These are phyloP conservation scores for Salicornia ramosissima DNA, from an alignment of 148 eudicot genomes.

Conservation along the genomic window DNA sequence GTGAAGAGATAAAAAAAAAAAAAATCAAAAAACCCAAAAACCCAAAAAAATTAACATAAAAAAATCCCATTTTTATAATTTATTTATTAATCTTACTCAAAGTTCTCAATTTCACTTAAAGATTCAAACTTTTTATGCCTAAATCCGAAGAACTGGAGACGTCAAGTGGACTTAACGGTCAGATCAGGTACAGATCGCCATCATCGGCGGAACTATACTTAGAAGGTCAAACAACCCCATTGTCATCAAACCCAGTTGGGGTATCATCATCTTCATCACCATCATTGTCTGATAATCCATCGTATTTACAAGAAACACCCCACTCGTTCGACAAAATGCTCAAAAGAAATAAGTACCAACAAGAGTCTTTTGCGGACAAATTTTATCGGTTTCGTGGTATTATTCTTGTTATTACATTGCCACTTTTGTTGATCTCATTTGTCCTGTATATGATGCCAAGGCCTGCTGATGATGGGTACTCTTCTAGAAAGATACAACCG, in stretches of 20 bases:
- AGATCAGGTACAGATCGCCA: slow-evolving; percentile 90
- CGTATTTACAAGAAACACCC: slow-evolving; percentile 20
- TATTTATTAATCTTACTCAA: background rate
- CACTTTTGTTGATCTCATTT: slow-evolving; percentile 49
- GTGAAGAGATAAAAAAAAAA: slow-evolving; percentile 13
- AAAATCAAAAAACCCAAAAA: slow-evolving; percentile 7
- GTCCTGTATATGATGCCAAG: slow-evolving; percentile 60
- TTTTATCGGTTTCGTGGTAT: slow-evolving; percentile 45
- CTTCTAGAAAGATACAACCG: slow-evolving; percentile 42
- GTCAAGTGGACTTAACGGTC: slow-evolving; percentile 50
- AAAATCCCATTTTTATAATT: background rate
- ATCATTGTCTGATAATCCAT: background rate
- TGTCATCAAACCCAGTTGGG: slow-evolving; percentile 17
- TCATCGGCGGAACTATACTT: slow-evolving; percentile 72
- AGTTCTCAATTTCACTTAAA: background rate
- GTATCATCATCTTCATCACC: slow-evolving; percentile 10
- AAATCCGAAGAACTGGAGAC: slow-evolving; percentile 63
- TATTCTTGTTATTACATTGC: slow-evolving; percentile 54
- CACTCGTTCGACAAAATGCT: slow-evolving; percentile 46
- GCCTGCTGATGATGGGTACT: slow-evolving; percentile 21
- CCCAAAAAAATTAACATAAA: background rate
- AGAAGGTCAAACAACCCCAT: slow-evolving; percentile 33
- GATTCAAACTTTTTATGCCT: background rate
- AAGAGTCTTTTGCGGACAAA: slow-evolving; percentile 52
- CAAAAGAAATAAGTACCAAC: slow-evolving; percentile 44